Conservation (phyloP, 768 basidiomycete species). For the Fomitopsis serialis region DNA sequence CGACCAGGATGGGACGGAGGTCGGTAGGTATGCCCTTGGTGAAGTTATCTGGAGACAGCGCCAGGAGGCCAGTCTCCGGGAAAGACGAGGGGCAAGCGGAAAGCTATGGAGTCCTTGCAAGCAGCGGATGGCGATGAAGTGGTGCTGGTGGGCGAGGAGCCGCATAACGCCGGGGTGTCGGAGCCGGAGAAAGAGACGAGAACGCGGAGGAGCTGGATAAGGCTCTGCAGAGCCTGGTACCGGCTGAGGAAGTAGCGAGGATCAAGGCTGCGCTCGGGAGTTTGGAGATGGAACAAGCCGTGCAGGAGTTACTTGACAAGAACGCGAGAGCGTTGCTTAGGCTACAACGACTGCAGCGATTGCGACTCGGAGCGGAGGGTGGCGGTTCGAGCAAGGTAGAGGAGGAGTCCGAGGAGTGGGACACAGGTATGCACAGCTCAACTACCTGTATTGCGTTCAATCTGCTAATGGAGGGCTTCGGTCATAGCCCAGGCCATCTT, state of each 20-base stretch:
- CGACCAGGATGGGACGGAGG: constrained; percentile 70
- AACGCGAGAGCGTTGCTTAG: constrained; percentile 60
- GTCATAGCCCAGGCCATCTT: constrained; percentile 63
- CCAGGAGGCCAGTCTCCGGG: constrained; percentile 29
- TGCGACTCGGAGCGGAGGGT: constrained; percentile 44
- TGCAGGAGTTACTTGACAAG: constrained; percentile 61
- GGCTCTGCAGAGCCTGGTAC: constrained; percentile 49
- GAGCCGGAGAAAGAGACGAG: constrained; percentile 3
- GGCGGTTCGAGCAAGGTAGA: constrained; percentile 42
- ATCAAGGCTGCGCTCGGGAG: constrained; percentile 58
- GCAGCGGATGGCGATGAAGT: constrained; percentile 7
- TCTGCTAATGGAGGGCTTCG: constrained; percentile 9
- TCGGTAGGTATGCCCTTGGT: constrained; percentile 57
- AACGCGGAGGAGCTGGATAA: constrained; percentile 28
- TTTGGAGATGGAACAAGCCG: constrained; percentile 62
- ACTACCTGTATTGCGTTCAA: constrained; percentile 6
- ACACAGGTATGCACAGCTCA: constrained; percentile 50
- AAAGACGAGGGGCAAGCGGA: constrained; percentile 22
- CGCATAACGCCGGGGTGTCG: neutral
- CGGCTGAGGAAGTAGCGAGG: constrained; percentile 46
- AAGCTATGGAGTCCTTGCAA: constrained; percentile 8
- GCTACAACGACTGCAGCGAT: constrained; percentile 60
- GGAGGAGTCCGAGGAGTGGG: constrained; percentile 78
- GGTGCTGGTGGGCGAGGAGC: constrained; percentile 12
- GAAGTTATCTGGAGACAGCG: constrained; percentile 52